Base-by-base conservation (phyloP, 306 rosid species). In the Cucumis cinereus region DNA sequence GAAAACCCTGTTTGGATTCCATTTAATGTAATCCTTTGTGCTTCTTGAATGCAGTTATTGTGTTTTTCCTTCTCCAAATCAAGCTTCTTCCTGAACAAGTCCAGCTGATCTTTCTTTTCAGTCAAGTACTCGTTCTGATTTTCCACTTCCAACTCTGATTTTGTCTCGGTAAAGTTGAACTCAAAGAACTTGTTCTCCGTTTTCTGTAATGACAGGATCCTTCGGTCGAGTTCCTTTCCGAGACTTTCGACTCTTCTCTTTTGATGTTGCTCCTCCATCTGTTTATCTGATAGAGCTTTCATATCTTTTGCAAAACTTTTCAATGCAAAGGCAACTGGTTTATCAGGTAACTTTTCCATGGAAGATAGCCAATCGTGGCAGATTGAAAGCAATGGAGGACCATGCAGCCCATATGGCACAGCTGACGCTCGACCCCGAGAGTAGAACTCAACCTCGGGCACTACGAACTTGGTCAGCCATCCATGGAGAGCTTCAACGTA, bases 1-100 rank as follows among this genome's bases (percentile, higher is more conserved):
- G 91, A 92, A 76, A 95, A 92, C 45, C 97, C 99, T 17, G 81
- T 79, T 77, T 89, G 98, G 77, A 95, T 80, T 77, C 96, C 98
- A n/a, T 80, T 79, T 16, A 95, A 61, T 72, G 92, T 90, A 59
- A 90, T 84, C 75, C 91, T 79, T 16, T 84, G 97, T 19, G 99
- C 91, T 79, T 89, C 97, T 83, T 85, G 87, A 86, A 92, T 82
- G 86, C 87, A 77, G 45, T 77, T 80, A 7, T 83, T 87, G 87
- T 89, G 98, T 79, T 89, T 95, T 79, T 89, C 96, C 86, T 86
- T 89, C 87, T 92, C 98, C 8, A 36, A 67, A 41, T 89, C 97
- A 12, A 95, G 80, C 83, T 83, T 95, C 79, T 83, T 87, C 52
- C 84, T 74, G 8, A 87, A 73, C 75, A 79, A 73, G 70, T 95